Percentiles rank a stretch among this genome's conserved stretches.
phyloP scores from a whole-genome alignment of 2,329 filamentous ascomycete species.

The Fusarium proliferatum region DNA sequence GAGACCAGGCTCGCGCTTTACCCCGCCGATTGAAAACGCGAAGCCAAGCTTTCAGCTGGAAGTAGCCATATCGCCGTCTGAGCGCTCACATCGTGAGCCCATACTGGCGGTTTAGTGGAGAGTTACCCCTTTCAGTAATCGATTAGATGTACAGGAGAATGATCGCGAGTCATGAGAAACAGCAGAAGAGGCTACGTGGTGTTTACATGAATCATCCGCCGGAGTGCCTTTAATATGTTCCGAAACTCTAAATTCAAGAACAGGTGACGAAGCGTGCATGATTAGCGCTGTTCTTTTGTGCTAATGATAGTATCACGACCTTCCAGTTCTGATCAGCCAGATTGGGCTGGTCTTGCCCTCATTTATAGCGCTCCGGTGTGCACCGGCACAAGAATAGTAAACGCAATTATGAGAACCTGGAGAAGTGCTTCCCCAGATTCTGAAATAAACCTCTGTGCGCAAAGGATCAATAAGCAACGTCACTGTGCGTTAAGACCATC shows the following conservation, averaged over 20 bases:
- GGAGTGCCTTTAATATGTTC: background rate
- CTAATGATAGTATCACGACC: background rate
- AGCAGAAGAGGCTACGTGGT: background rate
- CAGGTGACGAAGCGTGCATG: background rate
- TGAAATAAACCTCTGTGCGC: background rate
- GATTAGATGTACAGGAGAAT: background rate
- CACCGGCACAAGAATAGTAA: background rate
- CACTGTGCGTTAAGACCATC: too few species aligned
- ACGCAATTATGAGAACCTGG: background rate
- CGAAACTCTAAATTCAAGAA: background rate
- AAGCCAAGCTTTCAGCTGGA: background rate
- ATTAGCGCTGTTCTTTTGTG: background rate
- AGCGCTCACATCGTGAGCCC: background rate
- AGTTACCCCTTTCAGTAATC: too few species aligned
- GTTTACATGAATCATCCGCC: background rate
- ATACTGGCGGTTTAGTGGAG: background rate
- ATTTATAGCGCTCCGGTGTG: background rate
- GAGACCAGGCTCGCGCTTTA: background rate
- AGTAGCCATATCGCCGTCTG: background rate
- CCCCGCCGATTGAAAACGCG: rapidly evolving
- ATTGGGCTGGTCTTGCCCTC: background rate
- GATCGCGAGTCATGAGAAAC: background rate
- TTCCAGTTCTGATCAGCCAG: background rate
- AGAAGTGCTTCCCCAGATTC: background rate
- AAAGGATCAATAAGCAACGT: background rate